Percentiles rank a stretch among this genome's conserved stretches.
phyloP scores from a whole-genome alignment of 306 rosid species.

The Medicago lupulina region DNA sequence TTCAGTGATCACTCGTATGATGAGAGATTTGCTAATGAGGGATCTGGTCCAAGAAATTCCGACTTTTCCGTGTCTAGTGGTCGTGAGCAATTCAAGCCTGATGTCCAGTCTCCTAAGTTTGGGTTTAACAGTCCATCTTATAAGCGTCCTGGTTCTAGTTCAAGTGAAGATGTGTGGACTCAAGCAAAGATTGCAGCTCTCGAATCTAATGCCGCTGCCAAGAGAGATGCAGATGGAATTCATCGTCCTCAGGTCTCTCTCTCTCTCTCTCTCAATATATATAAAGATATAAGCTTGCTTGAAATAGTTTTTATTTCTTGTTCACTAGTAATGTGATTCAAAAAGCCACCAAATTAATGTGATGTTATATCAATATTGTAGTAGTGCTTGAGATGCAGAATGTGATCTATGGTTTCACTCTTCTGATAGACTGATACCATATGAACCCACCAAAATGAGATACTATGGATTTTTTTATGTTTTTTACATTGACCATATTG shows the following conservation, averaged over 20 bases:
- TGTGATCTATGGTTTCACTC: neutral
- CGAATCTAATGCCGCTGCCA: conserved; percentile 49
- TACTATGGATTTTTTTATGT: neutral
- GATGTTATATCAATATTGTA: conserved; percentile 21
- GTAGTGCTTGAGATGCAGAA: conserved; percentile 13
- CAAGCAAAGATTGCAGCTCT: conserved; percentile 44
- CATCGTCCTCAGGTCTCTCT: conserved; percentile 56
- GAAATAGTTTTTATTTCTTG: neutral
- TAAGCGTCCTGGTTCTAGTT: conserved; percentile 50
- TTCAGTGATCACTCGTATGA: conserved; percentile 67
- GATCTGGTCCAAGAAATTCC: conserved; percentile 71
- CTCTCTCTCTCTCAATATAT: conserved; percentile 35
- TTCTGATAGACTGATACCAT: neutral
- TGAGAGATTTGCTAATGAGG: conserved; percentile 81
- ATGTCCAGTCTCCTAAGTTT: conserved; percentile 68
- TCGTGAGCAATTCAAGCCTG: conserved; percentile 72
- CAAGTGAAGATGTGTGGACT: conserved; percentile 62
- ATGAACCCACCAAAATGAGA: neutral
- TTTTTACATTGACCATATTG: conserved; percentile 14
- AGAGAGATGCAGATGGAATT: conserved; percentile 52
- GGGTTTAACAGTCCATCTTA: conserved; percentile 66
- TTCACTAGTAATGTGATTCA: neutral
- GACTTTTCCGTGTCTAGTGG: conserved; percentile 81
- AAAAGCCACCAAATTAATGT: neutral
- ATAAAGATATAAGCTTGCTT: conserved; percentile 3